These are phyloP conservation scores for Cicer arietinum DNA, from an alignment of 306 rosid genomes.

Conservation along the genomic window DNA sequence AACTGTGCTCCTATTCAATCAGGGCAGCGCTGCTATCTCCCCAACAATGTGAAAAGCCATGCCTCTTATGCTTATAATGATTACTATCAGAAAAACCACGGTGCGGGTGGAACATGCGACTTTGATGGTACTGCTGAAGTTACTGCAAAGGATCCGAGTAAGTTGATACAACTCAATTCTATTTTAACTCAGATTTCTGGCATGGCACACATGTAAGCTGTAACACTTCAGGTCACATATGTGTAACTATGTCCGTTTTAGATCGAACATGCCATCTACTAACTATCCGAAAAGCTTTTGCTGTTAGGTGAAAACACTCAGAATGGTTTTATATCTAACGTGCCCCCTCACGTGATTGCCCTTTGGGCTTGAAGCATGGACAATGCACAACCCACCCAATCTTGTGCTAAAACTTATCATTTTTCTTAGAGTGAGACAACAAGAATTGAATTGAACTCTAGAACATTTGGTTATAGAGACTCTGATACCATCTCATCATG, in stretches of 20 bases:
- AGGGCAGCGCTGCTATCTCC: conserved; percentile 75
- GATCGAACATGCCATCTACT: conserved; percentile 1
- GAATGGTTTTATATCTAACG: not conserved
- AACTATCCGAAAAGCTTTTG: not conserved
- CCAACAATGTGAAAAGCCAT: conserved; percentile 69
- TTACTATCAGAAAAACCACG: conserved; percentile 77
- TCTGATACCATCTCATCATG: not conserved
- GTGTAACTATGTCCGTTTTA: not conserved
- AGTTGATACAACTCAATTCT: conserved; percentile 50
- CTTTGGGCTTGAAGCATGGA: not conserved
- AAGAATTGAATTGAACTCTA: not conserved
- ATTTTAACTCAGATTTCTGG: conserved; percentile 22
- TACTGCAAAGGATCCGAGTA: conserved; percentile 80
- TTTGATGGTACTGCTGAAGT: conserved; percentile 78
- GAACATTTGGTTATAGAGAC: not conserved
- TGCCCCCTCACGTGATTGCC: not conserved
- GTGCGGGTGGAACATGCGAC: conserved; percentile 92
- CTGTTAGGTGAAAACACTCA: not conserved
- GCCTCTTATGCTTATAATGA: conserved; percentile 95
- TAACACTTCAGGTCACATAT: not conserved
- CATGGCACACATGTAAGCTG: conserved; percentile 8
- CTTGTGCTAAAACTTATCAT: not conserved
- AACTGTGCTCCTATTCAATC: conserved; percentile 81
- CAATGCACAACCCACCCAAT: not conserved
- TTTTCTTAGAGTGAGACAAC: not conserved